Percentiles rank a stretch among this genome's conserved stretches.
These are phyloP conservation scores for Pichia pseudocactophila DNA, from an alignment of 805 yeast species.

Conservation along the genomic window DNA sequence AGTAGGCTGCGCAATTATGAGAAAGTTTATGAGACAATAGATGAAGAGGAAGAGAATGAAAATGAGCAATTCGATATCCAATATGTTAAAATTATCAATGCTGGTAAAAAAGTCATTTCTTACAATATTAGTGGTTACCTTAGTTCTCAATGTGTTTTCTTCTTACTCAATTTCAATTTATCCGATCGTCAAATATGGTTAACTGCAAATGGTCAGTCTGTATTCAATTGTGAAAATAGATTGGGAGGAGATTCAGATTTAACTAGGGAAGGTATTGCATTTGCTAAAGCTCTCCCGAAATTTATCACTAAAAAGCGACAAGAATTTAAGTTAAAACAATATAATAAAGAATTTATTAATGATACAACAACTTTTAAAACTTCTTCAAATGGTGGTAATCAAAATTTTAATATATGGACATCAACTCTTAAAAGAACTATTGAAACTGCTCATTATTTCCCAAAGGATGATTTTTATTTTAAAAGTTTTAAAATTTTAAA, in stretches of 20 bases:
- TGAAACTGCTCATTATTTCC: conserved; percentile 27
- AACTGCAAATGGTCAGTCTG: conserved; percentile 28
- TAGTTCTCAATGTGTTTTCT: conserved; percentile 49
- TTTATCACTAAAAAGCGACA: conserved; percentile 27
- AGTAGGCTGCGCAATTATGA: conserved; percentile 78
- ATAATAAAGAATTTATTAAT: conserved; percentile 26
- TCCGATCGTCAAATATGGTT: conserved; percentile 31
- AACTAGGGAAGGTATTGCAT: conserved; percentile 23
- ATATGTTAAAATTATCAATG: conserved; percentile 55
- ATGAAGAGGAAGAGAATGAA: conserved; percentile 42
- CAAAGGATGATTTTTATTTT: conserved; percentile 22
- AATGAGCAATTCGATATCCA: conserved; percentile 40
- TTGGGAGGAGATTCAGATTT: conserved; percentile 29
- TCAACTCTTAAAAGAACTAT: conserved; percentile 25
- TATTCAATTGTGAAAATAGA: conserved; percentile 18
- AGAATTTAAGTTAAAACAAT: conserved; percentile 28
- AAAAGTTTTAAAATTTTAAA: conserved; percentile 28
- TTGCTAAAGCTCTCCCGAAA: conserved; percentile 29
- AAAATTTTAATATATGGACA: conserved; percentile 28
- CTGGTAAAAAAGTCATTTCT: conserved; percentile 48
- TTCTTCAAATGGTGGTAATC: conserved; percentile 3
- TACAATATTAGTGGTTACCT: conserved; percentile 50
- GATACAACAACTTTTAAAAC: conserved; percentile 20
- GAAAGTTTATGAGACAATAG: conserved; percentile 83
- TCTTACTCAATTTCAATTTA: conserved; percentile 35